phyloP scores from a whole-genome alignment of 148 eudicot genomes.

The Pouteria glomerata region DNA sequence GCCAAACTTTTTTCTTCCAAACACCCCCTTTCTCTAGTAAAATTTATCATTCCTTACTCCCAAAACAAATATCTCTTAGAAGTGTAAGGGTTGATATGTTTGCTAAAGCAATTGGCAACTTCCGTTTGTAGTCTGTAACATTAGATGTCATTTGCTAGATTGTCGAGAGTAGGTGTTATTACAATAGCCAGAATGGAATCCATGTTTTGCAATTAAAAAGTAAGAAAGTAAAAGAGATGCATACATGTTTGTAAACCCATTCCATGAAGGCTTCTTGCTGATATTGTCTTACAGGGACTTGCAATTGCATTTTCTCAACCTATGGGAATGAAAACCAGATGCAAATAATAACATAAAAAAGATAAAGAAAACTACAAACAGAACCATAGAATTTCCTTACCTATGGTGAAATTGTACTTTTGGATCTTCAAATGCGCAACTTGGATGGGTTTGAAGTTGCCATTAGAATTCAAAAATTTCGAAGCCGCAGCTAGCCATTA shows the following conservation, averaged over 20 bases:
- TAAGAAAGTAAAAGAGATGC: not conserved
- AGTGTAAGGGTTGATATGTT: not conserved
- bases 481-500: constrained; percentile 67
- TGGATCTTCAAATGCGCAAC: constrained; percentile 66
- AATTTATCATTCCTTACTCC: no score
- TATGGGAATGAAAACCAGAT: constrained; percentile 3
- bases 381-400: constrained; percentile 16
- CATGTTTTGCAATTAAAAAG: not conserved
- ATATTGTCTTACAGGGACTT: constrained; percentile 1
- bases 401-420: constrained; percentile 41
- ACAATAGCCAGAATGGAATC: not conserved
- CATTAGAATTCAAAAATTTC: constrained; percentile 45
- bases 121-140: not conserved
- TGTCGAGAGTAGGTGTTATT: not conserved
- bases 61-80: no score
- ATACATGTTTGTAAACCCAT: constrained; percentile 6
- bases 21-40: no score
- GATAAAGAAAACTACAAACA: not conserved
- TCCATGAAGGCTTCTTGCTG: constrained; percentile 1
- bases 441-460: constrained; percentile 65
- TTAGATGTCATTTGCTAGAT: not conserved
- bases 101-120: not conserved
- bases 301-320: constrained; percentile 7
- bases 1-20: no score
- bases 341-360: not conserved